Evolutionary conservation across 768 basidiomycete species (phyloP).

Genomic region (Serendipita sp.): DNA sequence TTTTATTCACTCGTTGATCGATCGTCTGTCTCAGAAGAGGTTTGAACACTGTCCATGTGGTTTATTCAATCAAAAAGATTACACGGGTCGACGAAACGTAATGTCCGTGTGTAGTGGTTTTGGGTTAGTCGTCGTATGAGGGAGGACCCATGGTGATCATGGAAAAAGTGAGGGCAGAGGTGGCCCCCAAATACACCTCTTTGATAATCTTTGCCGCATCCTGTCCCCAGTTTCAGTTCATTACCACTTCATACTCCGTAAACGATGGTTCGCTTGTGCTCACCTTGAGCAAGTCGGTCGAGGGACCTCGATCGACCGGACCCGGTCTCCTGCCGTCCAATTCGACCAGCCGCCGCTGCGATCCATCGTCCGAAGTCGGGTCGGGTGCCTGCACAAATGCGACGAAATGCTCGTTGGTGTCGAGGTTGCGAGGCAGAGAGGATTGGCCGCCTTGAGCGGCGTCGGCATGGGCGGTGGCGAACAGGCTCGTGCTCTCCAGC

Average conservation of each 20-base stretch:
- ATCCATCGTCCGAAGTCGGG: slow-evolving; percentile 14
- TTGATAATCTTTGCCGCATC: slow-evolving; percentile 52
- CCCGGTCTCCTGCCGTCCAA: slow-evolving; percentile 67
- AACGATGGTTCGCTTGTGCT: too few species aligned
- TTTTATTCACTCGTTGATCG: too few species aligned
- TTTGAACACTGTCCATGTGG: too few species aligned
- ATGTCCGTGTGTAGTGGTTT: too few species aligned
- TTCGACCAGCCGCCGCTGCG: slow-evolving; percentile 46
- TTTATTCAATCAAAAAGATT: too few species aligned
- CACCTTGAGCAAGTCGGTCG: slow-evolving; percentile 40
- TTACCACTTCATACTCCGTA: too few species aligned
- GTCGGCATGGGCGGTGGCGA: slow-evolving; percentile 60
- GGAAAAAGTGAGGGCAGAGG: neutral
- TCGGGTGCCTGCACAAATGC: slow-evolving; percentile 63
- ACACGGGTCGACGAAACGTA: too few species aligned
- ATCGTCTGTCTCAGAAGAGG: too few species aligned
- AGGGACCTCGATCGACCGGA: slow-evolving; percentile 65
- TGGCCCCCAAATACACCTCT: slow-evolving; percentile 32
- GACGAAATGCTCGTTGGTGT: slow-evolving; percentile 75
- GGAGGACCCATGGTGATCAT: neutral
- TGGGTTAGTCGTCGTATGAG: too few species aligned
- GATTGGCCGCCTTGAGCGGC: slow-evolving; percentile 29
- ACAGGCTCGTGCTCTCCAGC: slow-evolving; percentile 61
- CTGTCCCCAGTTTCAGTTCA: slow-evolving; percentile 23
- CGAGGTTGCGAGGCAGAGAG: slow-evolving; percentile 40